These are phyloP conservation scores for Skeletonema potamos DNA, from an alignment of 108 stramenopile genomes.

Conservation along the genomic window DNA sequence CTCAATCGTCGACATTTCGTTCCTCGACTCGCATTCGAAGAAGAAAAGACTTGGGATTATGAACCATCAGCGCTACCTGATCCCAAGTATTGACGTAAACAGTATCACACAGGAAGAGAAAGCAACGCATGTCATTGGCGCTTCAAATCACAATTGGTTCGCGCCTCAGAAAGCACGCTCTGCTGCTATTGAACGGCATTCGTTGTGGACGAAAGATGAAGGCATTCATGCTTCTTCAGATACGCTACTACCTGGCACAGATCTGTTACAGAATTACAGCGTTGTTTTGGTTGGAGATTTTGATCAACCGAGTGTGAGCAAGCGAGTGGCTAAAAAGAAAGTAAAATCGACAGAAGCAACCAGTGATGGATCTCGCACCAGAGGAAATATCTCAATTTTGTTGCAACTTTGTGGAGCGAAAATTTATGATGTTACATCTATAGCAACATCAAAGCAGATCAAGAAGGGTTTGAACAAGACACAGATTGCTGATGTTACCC, in stretches of 20 bases:
- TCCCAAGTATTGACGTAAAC: slow-evolving; percentile 3
- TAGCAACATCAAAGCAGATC: slow-evolving; percentile 11
- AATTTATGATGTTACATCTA: slow-evolving; percentile 28
- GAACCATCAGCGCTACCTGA: slow-evolving; percentile 13
- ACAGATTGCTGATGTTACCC: slow-evolving; percentile 3
- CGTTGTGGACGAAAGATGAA: slow-evolving; percentile 9
- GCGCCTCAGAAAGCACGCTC: slow-evolving; percentile 41
- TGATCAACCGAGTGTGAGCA: slow-evolving; percentile 24
- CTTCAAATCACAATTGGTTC: slow-evolving; percentile 32
- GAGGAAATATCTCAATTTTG: slow-evolving; percentile 27
- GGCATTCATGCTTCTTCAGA: slow-evolving; percentile 11
- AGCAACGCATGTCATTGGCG: slow-evolving; percentile 37
- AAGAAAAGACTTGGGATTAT: neutral
- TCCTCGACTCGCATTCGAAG: slow-evolving; percentile 19
- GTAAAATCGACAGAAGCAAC: slow-evolving; percentile 5
- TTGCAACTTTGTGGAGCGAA: slow-evolving; percentile 51
- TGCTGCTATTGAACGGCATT: slow-evolving; percentile 18
- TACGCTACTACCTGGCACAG: slow-evolving; percentile 16
- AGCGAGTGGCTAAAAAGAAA: slow-evolving; percentile 15
- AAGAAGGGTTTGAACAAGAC: slow-evolving; percentile 12
- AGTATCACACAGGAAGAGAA: neutral
- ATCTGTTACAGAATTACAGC: slow-evolving; percentile 36
- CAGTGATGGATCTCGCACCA: slow-evolving; percentile 9
- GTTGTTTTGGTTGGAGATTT: slow-evolving; percentile 45
- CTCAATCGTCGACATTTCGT: slow-evolving; percentile 38